phyloP scores from a whole-genome alignment of 2,329 filamentous ascomycete species.

The Hawksworthiomyces lignivorus region DNA sequence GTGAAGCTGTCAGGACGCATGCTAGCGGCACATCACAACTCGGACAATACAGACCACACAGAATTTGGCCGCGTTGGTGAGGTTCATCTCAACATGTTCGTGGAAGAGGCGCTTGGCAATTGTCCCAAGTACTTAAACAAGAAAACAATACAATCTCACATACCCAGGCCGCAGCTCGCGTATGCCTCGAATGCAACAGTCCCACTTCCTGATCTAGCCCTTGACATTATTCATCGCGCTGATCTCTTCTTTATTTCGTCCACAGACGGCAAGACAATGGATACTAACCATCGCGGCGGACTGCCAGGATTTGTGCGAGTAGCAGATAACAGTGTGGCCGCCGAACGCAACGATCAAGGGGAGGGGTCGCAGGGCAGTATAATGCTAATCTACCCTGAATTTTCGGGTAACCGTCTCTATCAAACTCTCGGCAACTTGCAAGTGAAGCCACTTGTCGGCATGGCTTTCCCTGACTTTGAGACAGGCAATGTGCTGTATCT shows the following conservation, averaged over 20 bases:
- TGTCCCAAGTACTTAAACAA: conserved; percentile 84
- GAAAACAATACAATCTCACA: conserved; percentile 51
- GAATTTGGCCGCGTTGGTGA: conserved; percentile 23
- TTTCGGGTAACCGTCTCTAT: conserved; percentile 76
- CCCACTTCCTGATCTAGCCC: conserved; percentile 44
- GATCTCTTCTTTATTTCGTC: conserved; percentile 77
- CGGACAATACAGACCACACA: conserved; percentile 17
- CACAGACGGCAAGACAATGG: conserved; percentile 61
- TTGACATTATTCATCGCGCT: conserved; percentile 52
- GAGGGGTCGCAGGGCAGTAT: conserved; percentile 12
- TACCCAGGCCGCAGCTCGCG: conserved; percentile 40
- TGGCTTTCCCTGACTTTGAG: conserved; percentile 67
- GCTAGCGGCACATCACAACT: conserved; percentile 31
- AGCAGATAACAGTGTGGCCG: conserved; percentile 39
- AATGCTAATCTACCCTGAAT: conserved; percentile 70
- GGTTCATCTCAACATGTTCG: conserved; percentile 54
- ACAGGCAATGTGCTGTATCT: conserved; percentile 67
- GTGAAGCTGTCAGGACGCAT: conserved; percentile 68
- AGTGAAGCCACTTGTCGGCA: conserved; percentile 57
- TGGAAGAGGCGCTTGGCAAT: conserved; percentile 70
- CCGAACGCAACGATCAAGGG: neutral
- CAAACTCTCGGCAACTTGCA: conserved; percentile 75
- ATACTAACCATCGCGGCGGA: conserved; percentile 76
- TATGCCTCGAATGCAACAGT: conserved; percentile 24
- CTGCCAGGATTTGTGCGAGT: conserved; percentile 66